A percentile compares a stretch with the other conserved stretches of the same genome.
Conservation (phyloP, 2,329 filamentous ascomycete species). For the Cladosporium sp. region DNA sequence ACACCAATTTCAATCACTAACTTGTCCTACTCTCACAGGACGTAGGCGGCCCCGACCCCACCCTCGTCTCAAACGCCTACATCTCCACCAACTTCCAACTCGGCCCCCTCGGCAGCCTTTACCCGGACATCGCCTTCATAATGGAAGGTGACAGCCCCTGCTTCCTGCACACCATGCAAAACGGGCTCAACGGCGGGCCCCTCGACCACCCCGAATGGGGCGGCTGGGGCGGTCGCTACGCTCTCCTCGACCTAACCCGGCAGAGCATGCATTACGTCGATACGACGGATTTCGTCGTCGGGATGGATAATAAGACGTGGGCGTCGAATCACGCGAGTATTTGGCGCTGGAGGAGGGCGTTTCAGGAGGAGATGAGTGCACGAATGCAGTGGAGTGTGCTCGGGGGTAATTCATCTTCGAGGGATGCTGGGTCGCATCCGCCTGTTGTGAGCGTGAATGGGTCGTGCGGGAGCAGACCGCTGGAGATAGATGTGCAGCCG, state of each 20-base stretch:
- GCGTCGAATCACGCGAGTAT: conserved; percentile 51
- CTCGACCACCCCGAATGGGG: conserved; percentile 51
- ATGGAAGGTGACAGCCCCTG: conserved; percentile 57
- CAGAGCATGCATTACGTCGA: conserved; percentile 41
- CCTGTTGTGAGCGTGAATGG: conserved; percentile 50
- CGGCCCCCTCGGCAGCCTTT: conserved; percentile 45
- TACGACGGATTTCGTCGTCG: conserved; percentile 40
- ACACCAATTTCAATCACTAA: not conserved
- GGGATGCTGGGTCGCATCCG: conserved; percentile 46
- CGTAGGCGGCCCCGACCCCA: conserved; percentile 50
- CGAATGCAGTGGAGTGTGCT: conserved; percentile 50
- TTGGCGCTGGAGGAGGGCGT: conserved; percentile 56
- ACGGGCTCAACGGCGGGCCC: conserved; percentile 44
- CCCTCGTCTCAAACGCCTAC: conserved; percentile 53
- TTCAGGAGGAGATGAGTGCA: conserved; percentile 53
- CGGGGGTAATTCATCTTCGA: conserved; percentile 29
- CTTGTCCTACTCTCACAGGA: conserved; percentile 29
- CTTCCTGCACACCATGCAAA: conserved; percentile 52
- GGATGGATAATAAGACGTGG: conserved; percentile 36
- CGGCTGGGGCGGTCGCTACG: conserved; percentile 54
- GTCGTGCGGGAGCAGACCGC: conserved; percentile 39
- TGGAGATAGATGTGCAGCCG: conserved; percentile 45
- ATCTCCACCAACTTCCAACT: conserved; percentile 56
- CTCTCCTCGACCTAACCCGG: conserved; percentile 37
- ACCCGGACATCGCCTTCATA: conserved; percentile 52